Evolutionary conservation across 805 yeast genomes (phyloP), one percentile per base, ranked within the genome.

Genomic region (Diddensiella transvaalensis): DNA sequence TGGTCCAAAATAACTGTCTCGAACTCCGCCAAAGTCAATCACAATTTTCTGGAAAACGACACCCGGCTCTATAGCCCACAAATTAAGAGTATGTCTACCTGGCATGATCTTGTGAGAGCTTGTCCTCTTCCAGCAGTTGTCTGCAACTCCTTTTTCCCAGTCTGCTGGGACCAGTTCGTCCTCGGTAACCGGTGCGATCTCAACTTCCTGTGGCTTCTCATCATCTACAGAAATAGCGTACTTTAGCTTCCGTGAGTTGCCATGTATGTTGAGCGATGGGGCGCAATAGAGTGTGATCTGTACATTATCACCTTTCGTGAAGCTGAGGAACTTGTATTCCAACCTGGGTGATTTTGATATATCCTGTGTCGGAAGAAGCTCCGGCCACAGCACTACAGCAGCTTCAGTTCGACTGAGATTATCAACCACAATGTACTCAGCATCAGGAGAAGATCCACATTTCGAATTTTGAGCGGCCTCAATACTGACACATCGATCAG

Each of bases 141-240:
- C 33, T 6, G 54, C 47, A 5, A 51, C 54, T 15, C 44, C 54
- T 38, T 51, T 30, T 30, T 48, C 50, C 54, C 54, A 51, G 13
- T 40, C 54, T 15, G 33, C 44, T n/a, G 54, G 54, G 22, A 51
- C 22, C 10, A 18, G 22, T 19, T 40, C 49, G 4, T 35, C 46
- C 4, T 30, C 21, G 3, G 41, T 15, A 6, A 36, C 15, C 5
- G 53, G 54, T 70, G 63, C 59, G 22, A 61, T 24, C 44, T 61
- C 60, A 3, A 55, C 48, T 11, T 22, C 40, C 35, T 52, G 50
- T 1, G 64, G 64, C 24, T 48, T 43, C 15, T 51, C 60, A 41
- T 57, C 60, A 44, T 61, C 65, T 29, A 61, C 45, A 3, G 62
- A 47, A 36, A 61, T 47, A n/a, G 58, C 63, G 44, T 61, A 61